Evolutionary conservation across 2,329 filamentous ascomycete genomes (phyloP).

Genomic region (Daldinia sp.): DNA sequence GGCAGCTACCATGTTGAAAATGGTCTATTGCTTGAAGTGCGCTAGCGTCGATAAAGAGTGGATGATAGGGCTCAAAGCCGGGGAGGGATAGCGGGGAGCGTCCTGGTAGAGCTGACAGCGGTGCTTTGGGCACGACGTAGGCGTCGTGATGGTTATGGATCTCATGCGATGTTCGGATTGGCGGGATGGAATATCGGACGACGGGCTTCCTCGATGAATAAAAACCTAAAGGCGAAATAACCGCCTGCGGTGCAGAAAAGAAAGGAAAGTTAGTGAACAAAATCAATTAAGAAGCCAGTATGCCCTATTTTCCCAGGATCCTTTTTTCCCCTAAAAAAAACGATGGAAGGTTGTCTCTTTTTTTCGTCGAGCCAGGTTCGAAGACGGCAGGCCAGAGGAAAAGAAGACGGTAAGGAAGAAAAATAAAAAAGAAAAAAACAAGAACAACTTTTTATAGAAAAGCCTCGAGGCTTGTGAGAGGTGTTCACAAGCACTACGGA

Average conservation of each 20-base stretch:
- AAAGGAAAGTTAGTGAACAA: constrained; percentile 32
- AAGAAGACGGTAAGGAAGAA: constrained; percentile 34
- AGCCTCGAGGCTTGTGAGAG: constrained; percentile 38
- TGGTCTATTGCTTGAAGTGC: constrained; percentile 35
- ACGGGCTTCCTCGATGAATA: constrained; percentile 40
- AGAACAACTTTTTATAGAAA: constrained; percentile 39
- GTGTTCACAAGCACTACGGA: constrained; percentile 35
- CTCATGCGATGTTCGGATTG: constrained; percentile 47
- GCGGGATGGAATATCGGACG: constrained; percentile 41
- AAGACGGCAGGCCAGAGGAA: constrained; percentile 25
- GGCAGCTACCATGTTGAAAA: constrained; percentile 60
- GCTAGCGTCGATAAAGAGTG: constrained; percentile 29
- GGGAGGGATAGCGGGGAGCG: constrained; percentile 34
- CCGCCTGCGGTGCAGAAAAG: constrained; percentile 50
- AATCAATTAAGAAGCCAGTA: constrained; percentile 48
- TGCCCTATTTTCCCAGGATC: constrained; percentile 41
- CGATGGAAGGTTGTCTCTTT: constrained; percentile 28
- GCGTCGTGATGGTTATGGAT: constrained; percentile 49
- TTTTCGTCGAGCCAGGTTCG: constrained; percentile 28
- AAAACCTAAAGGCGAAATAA: constrained; percentile 49
- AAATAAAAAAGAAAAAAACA: constrained; percentile 17
- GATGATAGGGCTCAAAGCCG: constrained; percentile 28
- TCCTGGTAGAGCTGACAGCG: constrained; percentile 37
- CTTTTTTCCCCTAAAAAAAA: constrained; percentile 33
- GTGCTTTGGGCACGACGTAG: constrained; percentile 49